These are phyloP conservation scores for Daldinia concentrica DNA, from an alignment of 495 filamentous ascomycete species.

Conservation along the genomic window DNA sequence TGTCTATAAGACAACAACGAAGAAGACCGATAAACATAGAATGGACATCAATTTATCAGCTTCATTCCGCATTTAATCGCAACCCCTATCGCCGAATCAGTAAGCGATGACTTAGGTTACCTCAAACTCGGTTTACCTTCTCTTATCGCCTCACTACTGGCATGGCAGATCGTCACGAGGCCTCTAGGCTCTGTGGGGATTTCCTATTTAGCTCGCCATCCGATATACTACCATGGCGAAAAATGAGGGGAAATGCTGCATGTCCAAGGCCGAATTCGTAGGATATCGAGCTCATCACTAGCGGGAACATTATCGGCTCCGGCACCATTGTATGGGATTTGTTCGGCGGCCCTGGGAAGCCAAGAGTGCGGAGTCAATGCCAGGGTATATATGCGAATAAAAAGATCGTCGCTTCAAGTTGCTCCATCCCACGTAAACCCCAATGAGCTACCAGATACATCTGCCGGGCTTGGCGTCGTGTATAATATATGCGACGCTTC, in stretches of 20 bases:
- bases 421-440: slow-evolving; percentile 27
- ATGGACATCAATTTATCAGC: slow-evolving; percentile 2
- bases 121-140: slow-evolving; percentile 18
- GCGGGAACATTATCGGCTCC: slow-evolving; percentile 28
- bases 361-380: slow-evolving; percentile 34
- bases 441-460: slow-evolving; percentile 36
- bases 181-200: slow-evolving; percentile 26
- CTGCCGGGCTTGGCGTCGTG: slow-evolving; percentile 47
- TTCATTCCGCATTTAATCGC: slow-evolving; percentile 3
- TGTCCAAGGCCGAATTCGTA: slow-evolving; percentile 20
- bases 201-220: slow-evolving; percentile 29
- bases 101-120: slow-evolving; percentile 35
- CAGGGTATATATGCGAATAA: not conserved
- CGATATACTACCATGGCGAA: slow-evolving; percentile 22
- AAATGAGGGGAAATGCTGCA: slow-evolving; percentile 39
- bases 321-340: slow-evolving; percentile 8
- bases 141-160: slow-evolving; percentile 3
- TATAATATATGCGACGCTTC: slow-evolving; percentile 44
- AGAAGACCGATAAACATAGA: not conserved
- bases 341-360: slow-evolving; percentile 1
- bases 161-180: slow-evolving; percentile 26
- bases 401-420: slow-evolving; percentile 18
- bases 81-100: slow-evolving; percentile 9
- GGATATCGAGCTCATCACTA: slow-evolving; percentile 2
- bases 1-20: not conserved